These are phyloP conservation scores for Ogataea zsoltii DNA, from an alignment of 805 yeast species.

Conservation along the genomic window DNA sequence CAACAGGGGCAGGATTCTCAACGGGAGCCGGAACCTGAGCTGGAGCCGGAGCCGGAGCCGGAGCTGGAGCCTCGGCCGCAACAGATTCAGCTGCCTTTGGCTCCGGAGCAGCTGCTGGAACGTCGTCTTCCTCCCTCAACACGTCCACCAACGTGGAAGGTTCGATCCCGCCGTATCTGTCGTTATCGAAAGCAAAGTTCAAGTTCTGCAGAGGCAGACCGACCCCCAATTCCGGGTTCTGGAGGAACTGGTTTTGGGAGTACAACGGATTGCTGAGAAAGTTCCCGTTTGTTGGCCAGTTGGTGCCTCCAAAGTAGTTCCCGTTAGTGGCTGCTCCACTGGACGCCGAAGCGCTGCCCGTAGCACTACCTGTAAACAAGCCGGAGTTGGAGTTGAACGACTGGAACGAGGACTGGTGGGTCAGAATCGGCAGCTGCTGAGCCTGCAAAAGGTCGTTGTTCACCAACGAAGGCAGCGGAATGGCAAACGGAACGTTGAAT, in stretches of 20 bases:
- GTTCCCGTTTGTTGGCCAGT: conserved; percentile 12
- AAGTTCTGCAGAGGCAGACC: conserved; percentile 11
- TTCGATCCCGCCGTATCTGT: neutral
- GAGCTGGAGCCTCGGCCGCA: no score
- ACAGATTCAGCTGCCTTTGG: no score
- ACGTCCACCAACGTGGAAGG: conserved; percentile 5
- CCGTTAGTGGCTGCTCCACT: neutral
- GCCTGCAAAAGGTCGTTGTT: conserved; percentile 2
- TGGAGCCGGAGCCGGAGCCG: no score
- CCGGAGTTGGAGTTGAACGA: conserved; percentile 17
- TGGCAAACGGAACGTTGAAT: conserved; percentile 58
- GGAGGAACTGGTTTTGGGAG: conserved; percentile 33
- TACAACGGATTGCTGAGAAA: conserved; percentile 14
- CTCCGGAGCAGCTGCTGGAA: neutral
- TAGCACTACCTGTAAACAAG: conserved; percentile 10
- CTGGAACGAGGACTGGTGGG: conserved; percentile 15
- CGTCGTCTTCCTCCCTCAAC: neutral
- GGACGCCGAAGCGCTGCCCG: conserved; percentile 5
- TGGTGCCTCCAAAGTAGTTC: conserved; percentile 7
- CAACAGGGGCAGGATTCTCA: no score
- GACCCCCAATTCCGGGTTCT: conserved; percentile 8
- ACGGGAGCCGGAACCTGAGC: no score
- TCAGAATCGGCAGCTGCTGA: conserved; percentile 6
- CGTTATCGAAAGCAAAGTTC: conserved; percentile 5
- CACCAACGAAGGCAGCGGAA: conserved; percentile 47